Base-by-base conservation (phyloP, 768 basidiomycete species). In the Naganishia vishniacii region DNA sequence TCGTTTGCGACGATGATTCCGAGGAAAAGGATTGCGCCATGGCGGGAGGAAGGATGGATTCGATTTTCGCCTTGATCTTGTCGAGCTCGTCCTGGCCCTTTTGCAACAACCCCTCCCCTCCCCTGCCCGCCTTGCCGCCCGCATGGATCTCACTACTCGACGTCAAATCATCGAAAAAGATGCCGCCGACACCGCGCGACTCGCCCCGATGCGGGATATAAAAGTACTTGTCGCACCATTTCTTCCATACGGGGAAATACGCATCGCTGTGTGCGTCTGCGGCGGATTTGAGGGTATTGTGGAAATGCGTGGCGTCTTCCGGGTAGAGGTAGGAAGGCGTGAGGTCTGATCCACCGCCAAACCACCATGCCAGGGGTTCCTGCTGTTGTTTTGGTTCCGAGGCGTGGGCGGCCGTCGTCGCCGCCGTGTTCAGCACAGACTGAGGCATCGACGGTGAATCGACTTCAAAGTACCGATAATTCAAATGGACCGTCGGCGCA, bases 171-270 rank as follows among this genome's bases (percentile, higher is more conserved):
- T 98, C 95, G 73, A 97, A 94, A 81, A 98, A 98, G 61, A 99
- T 80, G 0, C 95, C 95, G 32, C 95, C 95, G 51, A 99, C 79
- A 4, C 95, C 95, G 46, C 95, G 84, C 1, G 84, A 78, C 79
- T 98, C 95, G 23, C 66, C 65, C 12, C 95, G 85, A 76, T 98
- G 95, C 18, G 88, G 82, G 72, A 97, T 88, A 77, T 82, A 87
- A 78, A 99, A 99, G 80, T 99, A 99, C 75, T 93, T 87, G 78
- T 98, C 95, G 79, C 94, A 97, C 91, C 92, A 97, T 68, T 83
- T 83, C 76, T 98, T 98, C 83, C 92, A 91, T 1, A 81, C 79
- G 2, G 83, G 82, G 80, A 90, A 89, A 59, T 94, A 80, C 28
- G 80, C 79, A 2, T 80, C 67, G 41, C 88, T 85, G 73, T 91